Conservation (phyloP, 176 grass and related monocot species). For the Avena insularis region DNA sequence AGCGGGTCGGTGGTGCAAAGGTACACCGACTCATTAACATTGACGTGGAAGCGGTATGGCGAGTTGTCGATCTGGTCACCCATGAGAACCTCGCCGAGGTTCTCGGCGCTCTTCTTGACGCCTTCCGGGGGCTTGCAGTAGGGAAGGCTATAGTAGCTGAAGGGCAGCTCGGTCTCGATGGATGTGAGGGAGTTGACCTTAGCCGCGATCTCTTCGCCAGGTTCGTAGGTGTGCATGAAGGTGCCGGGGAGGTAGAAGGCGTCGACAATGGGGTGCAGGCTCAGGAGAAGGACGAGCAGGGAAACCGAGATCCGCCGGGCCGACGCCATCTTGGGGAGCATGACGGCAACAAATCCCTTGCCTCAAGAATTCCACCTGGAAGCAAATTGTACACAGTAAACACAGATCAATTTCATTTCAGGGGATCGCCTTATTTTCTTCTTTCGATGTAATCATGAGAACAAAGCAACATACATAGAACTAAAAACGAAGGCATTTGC, state of each 20-base stretch:
- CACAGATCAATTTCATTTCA: conserved; percentile 15
- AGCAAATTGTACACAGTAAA: background rate
- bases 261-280: conserved; percentile 35
- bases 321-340: conserved; percentile 45
- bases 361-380: conserved; percentile 42
- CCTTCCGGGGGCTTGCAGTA: conserved; percentile 72
- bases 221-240: conserved; percentile 78
- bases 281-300: conserved; percentile 58
- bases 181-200: conserved; percentile 91
- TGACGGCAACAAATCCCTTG: background rate
- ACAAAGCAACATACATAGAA: background rate
- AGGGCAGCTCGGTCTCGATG: conserved; percentile 82
- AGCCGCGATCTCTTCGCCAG: conserved; percentile 47
- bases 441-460: background rate
- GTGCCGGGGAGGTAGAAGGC: conserved; percentile 82
- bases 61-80: conserved; percentile 91
- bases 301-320: conserved; percentile 46
- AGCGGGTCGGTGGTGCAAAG: conserved; percentile 77
- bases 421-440: background rate
- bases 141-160: conserved; percentile 78
- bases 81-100: conserved; percentile 87
- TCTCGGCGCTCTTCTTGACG: conserved; percentile 81
- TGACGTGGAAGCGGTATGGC: conserved; percentile 68
- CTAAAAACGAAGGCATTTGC: background rate
- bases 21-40: conserved; percentile 67